Percentiles rank a stretch among this genome's conserved stretches.
These are phyloP conservation scores for Eucalyptus coolabah DNA, from an alignment of 345 rosid genomes.

Conservation along the genomic window DNA sequence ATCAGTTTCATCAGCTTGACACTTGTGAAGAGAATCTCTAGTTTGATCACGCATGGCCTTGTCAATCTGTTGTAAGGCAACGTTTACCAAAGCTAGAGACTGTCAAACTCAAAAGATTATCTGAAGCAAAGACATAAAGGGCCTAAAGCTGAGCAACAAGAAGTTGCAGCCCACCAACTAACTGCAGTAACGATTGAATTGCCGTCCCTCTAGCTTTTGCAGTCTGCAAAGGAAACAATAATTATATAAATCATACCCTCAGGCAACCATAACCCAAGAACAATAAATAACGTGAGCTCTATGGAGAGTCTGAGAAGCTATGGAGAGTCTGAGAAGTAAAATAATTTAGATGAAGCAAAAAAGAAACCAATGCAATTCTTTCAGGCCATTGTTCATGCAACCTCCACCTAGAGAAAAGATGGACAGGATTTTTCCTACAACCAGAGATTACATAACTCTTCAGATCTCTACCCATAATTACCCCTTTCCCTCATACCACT, in stretches of 20 bases:
- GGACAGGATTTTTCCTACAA: neutral
- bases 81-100: too few relatives aligned
- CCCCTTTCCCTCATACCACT: neutral
- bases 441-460: neutral
- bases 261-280: neutral
- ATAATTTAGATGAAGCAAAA: neutral
- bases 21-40: too few relatives aligned
- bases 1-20: too few relatives aligned
- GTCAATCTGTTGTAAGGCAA: too few relatives aligned
- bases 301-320: neutral
- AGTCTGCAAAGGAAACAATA: neutral
- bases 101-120: too few relatives aligned
- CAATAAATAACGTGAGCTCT: neutral
- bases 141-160: rapidly evolving
- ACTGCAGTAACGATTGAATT: too few relatives aligned
- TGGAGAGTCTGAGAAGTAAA: neutral
- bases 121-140: too few relatives aligned
- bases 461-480: neutral
- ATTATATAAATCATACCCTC: neutral
- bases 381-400: neutral
- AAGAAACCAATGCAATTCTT: neutral
- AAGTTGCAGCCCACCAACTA: neutral
- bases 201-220: too few relatives aligned
- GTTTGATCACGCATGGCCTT: too few relatives aligned
- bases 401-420: neutral